A percentile compares a stretch with the other conserved stretches of the same genome.
These are phyloP conservation scores for Acanthamoeba quina DNA, from an alignment of 208 protist genomes.

Conservation along the genomic window DNA sequence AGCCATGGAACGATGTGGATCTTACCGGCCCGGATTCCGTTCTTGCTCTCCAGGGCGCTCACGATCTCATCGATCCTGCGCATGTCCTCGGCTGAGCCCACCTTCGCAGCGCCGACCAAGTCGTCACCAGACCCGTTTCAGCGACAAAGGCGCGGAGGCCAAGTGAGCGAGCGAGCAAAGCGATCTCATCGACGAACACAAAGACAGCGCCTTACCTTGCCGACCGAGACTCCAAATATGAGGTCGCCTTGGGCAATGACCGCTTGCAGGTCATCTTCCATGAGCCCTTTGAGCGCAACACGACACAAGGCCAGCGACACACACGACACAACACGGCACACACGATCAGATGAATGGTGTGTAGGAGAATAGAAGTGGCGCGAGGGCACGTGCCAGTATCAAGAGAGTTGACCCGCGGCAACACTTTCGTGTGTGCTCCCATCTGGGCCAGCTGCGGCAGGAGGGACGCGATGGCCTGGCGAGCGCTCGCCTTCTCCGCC, in stretches of 20 bases:
- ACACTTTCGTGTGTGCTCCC: conserved; percentile 26
- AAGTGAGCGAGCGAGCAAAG: neutral
- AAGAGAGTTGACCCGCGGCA: conserved; percentile 70
- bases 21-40: neutral
- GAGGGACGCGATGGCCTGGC: conserved; percentile 23
- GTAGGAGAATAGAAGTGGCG: neutral
- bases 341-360: neutral
- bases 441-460: conserved; percentile 39
- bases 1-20: conserved; percentile 57
- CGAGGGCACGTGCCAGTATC: conserved; percentile 9
- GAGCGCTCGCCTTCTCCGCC: conserved; percentile 24
- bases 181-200: neutral
- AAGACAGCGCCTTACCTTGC: conserved; percentile 3
- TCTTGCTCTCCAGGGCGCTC: conserved; percentile 1
- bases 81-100: conserved; percentile 54
- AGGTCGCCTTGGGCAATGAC: conserved; percentile 53
- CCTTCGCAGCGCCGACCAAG: neutral
- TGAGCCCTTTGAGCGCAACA: conserved; percentile 11
- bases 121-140: neutral
- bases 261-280: conserved; percentile 65
- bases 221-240: conserved; percentile 68
- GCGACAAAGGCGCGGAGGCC: too few species aligned
- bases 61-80: conserved; percentile 24
- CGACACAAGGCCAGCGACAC: neutral
- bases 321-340: too few species aligned